Evolutionary conservation across 2,329 filamentous ascomycete species (phyloP).

Genomic region (Blastomyces parvus): DNA sequence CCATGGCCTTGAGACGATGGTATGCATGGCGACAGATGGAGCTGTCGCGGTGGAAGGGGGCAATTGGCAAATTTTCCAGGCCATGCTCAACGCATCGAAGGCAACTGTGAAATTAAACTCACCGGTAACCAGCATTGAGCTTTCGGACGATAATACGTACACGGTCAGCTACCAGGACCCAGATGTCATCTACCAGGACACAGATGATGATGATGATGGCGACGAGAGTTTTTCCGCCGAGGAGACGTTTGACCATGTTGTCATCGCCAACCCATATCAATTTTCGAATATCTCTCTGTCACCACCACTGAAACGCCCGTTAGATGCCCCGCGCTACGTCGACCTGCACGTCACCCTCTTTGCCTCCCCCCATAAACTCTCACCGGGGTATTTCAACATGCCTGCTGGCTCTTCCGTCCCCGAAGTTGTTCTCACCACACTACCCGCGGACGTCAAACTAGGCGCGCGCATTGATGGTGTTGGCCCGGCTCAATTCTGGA

Average conservation of each 20-base stretch:
- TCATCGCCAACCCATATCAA: slow-evolving; percentile 77
- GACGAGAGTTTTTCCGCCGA: slow-evolving; percentile 8
- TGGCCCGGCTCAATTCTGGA: slow-evolving; percentile 73
- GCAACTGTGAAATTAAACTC: slow-evolving; percentile 58
- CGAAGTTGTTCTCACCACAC: slow-evolving; percentile 70
- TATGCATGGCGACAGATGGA: slow-evolving; percentile 81
- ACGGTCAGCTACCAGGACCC: slow-evolving; percentile 32
- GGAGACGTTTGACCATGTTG: slow-evolving; percentile 60
- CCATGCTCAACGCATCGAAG: slow-evolving; percentile 59
- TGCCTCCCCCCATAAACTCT: slow-evolving; percentile 64
- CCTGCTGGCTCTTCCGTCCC: slow-evolving; percentile 47
- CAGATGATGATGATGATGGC: slow-evolving; percentile 14
- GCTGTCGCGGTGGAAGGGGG: slow-evolving; percentile 71
- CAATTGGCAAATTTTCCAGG: slow-evolving; percentile 90
- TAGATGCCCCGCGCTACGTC: slow-evolving; percentile 77
- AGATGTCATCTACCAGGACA: slow-evolving; percentile 23
- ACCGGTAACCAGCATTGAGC: slow-evolving; percentile 52
- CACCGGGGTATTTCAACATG: slow-evolving; percentile 62
- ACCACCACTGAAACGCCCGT: slow-evolving; percentile 39
- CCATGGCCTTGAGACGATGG: slow-evolving; percentile 83
- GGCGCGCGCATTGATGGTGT: slow-evolving; percentile 44
- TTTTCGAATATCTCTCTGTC: slow-evolving; percentile 58
- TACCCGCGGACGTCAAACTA: slow-evolving; percentile 46
- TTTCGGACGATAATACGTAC: slow-evolving; percentile 33
- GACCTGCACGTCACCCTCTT: slow-evolving; percentile 84